phyloP scores from a whole-genome alignment of 345 rosid genomes.

The Clarkia xantiana region DNA sequence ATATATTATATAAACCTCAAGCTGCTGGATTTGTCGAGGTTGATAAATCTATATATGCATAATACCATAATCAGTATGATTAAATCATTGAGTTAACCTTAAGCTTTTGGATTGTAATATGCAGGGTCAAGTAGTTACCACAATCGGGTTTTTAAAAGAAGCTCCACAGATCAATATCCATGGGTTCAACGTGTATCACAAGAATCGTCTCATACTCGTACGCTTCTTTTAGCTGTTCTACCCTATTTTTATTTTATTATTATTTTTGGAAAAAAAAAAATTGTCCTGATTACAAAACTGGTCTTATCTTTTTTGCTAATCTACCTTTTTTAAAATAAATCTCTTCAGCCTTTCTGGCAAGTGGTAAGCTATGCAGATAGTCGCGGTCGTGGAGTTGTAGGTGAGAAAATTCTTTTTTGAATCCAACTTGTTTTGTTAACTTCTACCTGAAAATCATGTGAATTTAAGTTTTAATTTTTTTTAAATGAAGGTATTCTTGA shows the following conservation, averaged over 20 bases:
- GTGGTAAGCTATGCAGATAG: slow-evolving; percentile 34
- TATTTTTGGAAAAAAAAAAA: too few relatives aligned
- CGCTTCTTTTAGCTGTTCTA: not conserved
- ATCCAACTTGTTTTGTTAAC: too few relatives aligned
- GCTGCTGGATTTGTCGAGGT: slow-evolving; percentile 58
- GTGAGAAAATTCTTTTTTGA: slow-evolving; percentile 32
- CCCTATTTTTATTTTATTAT: not conserved
- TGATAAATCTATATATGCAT: not conserved
- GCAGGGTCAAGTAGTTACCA: slow-evolving; percentile 67
- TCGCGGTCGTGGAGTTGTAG: slow-evolving; percentile 85
- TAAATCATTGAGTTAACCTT: not conserved
- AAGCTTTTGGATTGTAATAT: slow-evolving; percentile 8
- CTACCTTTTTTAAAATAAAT: not conserved
- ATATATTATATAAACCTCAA: slow-evolving; percentile 76
- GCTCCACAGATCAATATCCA: slow-evolving; percentile 62
- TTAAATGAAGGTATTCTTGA: slow-evolving; percentile 58
- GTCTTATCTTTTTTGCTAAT: not conserved
- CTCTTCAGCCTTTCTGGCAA: slow-evolving; percentile 79
- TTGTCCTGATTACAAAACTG: not conserved
- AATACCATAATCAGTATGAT: not conserved
- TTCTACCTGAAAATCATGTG: too few relatives aligned
- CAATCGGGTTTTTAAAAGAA: slow-evolving; percentile 86
- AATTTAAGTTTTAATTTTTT: not conserved
- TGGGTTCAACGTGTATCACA: slow-evolving; percentile 85
- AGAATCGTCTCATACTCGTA: slow-evolving; percentile 84